These are phyloP conservation scores for Pochonia chlamydosporia DNA, from an alignment of 2,329 filamentous ascomycete species.

Conservation along the genomic window DNA sequence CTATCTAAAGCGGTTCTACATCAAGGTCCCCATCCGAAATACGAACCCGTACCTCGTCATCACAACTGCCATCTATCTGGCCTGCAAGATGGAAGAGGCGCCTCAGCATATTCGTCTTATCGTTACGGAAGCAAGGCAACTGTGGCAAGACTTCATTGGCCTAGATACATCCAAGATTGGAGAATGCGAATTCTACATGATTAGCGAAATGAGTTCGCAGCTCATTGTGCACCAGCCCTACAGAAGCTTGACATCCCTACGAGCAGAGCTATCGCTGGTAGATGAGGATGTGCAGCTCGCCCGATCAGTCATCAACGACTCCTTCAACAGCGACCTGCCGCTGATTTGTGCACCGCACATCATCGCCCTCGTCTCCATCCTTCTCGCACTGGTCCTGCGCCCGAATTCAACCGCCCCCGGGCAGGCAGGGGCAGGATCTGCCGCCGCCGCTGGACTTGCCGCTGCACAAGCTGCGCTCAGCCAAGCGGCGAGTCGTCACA, in stretches of 20 bases:
- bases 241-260: slow-evolving; percentile 68
- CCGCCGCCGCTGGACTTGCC: slow-evolving; percentile 38
- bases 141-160: slow-evolving; percentile 75
- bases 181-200: slow-evolving; percentile 90
- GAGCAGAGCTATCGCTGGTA: slow-evolving; percentile 63
- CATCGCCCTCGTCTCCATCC: slow-evolving; percentile 79
- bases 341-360: slow-evolving; percentile 81
- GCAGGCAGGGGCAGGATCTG: slow-evolving; percentile 21
- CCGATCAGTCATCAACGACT: slow-evolving; percentile 83
- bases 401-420: slow-evolving; percentile 37
- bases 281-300: slow-evolving; percentile 74
- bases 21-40: slow-evolving; percentile 80
- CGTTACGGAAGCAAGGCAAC: slow-evolving; percentile 74
- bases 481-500: slow-evolving; percentile 35
- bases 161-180: slow-evolving; percentile 79
- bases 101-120: slow-evolving; percentile 94
- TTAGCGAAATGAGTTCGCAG: slow-evolving; percentile 85
- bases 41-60: slow-evolving; percentile 92
- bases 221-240: slow-evolving; percentile 90
- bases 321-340: slow-evolving; percentile 87
- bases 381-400: slow-evolving; percentile 77
- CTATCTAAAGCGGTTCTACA: slow-evolving; percentile 92
- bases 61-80: slow-evolving; percentile 89
- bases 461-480: slow-evolving; percentile 43
- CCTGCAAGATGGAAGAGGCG: slow-evolving; percentile 96